Conservation (phyloP, 106 monocot species). For the Acorus gramineus region DNA sequence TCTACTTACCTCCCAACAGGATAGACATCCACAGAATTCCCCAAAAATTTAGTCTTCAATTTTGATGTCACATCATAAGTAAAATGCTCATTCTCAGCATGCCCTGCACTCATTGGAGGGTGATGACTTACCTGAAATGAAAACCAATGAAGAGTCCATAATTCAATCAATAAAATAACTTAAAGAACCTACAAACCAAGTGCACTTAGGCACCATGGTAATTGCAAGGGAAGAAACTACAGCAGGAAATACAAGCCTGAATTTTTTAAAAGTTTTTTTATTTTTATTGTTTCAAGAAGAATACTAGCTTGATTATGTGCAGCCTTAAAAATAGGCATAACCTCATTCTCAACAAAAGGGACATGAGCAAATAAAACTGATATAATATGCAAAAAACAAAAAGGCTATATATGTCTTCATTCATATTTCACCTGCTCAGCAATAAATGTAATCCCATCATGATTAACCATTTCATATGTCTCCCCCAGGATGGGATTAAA, state of each 20-base stretch:
- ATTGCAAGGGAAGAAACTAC: too few relatives aligned
- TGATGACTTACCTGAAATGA: slow-evolving; percentile 86
- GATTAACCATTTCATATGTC: slow-evolving; percentile 94
- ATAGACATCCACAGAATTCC: slow-evolving; percentile 86
- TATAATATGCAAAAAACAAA: not conserved
- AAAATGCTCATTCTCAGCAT: slow-evolving; percentile 98
- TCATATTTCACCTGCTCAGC: slow-evolving; percentile 63
- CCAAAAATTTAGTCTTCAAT: slow-evolving; percentile 86
- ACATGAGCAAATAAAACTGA: not conserved
- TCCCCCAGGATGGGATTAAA: slow-evolving; percentile 99
- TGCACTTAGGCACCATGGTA: too few relatives aligned
- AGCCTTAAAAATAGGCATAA: too few relatives aligned
- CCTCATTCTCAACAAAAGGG: too few relatives aligned
- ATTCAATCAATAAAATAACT: too few relatives aligned
- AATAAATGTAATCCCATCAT: slow-evolving; percentile 73
- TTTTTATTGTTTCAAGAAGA: too few relatives aligned
- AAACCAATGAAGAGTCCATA: not conserved
- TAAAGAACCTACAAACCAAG: too few relatives aligned
- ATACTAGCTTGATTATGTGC: too few relatives aligned
- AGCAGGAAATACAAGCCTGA: too few relatives aligned
- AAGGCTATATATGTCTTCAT: too few relatives aligned
- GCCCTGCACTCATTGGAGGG: slow-evolving; percentile 90
- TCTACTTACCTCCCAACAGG: slow-evolving; percentile 73
- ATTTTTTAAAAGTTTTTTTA: too few relatives aligned
- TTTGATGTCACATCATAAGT: slow-evolving; percentile 93